A percentile compares a stretch with the other conserved stretches of the same genome.
Conservation (phyloP, 192 early-diverging fungal species). For the Entrophospora sp. region DNA sequence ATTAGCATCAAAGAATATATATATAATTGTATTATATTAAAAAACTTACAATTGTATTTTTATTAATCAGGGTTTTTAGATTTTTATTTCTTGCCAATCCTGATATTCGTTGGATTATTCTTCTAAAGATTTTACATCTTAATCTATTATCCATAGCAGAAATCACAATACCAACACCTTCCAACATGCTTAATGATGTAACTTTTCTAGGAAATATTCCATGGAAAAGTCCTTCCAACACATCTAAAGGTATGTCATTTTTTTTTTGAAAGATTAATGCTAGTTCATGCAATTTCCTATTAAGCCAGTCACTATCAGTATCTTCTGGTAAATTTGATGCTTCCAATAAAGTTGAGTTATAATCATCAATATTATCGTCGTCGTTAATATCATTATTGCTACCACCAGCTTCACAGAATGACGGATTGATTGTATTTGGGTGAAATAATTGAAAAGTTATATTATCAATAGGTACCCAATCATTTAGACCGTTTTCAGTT, state of each 20-base stretch:
- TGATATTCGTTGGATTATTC: neutral
- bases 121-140: neutral
- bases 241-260: neutral
- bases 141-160: neutral
- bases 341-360: neutral
- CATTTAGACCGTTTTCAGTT: neutral
- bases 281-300: neutral
- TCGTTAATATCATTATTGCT: no score
- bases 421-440: neutral
- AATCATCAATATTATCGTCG: no score
- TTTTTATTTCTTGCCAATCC: neutral
- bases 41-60: neutral
- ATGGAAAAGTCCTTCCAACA: slow-evolving; percentile 4
- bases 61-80: neutral
- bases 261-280: slow-evolving; percentile 1
- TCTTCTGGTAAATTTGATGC: neutral
- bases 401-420: no score
- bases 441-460: neutral
- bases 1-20: no score
- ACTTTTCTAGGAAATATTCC: neutral
- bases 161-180: slow-evolving; percentile 3
- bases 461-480: neutral
- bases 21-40: no score
- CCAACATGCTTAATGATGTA: neutral
- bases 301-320: neutral